Conservation (phyloP, 2,329 filamentous ascomycete species). For the Scedosporium minutisporum region DNA sequence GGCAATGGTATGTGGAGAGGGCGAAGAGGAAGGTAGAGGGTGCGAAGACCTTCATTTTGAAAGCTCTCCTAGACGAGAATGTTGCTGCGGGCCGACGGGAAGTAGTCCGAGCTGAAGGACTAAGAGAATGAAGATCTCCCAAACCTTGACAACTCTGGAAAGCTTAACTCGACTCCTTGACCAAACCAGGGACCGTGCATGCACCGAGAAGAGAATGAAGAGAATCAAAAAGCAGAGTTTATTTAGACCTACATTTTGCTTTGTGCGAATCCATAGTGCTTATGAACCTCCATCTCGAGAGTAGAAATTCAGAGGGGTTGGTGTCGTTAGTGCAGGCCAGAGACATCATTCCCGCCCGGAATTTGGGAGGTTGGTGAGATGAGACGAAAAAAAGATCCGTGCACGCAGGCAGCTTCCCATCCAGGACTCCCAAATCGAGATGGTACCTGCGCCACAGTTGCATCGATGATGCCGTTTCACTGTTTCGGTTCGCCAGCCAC, state of each 20-base stretch:
- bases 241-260: neutral
- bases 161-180: neutral
- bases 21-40: constrained; percentile 16
- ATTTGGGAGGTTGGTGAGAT: neutral
- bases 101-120: neutral
- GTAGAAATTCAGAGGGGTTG: neutral
- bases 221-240: neutral
- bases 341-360: neutral
- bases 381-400: neutral
- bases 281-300: neutral
- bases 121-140: neutral
- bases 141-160: too few species aligned
- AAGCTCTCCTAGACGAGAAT: neutral
- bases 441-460: neutral
- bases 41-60: constrained; percentile 21
- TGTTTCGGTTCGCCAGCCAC: neutral
- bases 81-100: neutral
- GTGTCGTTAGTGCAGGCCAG: neutral
- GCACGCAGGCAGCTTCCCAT: neutral
- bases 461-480: neutral
- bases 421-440: neutral
- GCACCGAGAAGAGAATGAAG: neutral
- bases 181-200: neutral
- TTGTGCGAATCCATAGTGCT: neutral
- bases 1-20: constrained; percentile 12